Conservation (phyloP, 345 rosid species). For the Eucalyptus lansdowneana region DNA sequence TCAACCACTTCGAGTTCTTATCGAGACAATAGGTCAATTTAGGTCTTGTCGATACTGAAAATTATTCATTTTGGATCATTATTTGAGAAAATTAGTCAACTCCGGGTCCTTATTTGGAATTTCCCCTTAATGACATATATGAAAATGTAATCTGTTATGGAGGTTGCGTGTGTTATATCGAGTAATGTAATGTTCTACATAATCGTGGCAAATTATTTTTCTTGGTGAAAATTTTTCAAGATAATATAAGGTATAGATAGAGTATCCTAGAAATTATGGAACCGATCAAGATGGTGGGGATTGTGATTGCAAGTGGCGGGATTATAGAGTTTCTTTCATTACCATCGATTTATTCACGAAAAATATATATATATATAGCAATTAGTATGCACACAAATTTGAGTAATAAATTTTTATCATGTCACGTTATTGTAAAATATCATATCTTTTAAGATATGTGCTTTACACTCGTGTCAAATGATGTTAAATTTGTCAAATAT, state of each 20-base stretch:
- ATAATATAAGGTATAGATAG: not conserved
- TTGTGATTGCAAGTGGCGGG: not conserved
- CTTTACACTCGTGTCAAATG: accelerated
- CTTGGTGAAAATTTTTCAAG: not conserved
- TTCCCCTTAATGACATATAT: too few relatives aligned
- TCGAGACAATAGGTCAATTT: too few relatives aligned
- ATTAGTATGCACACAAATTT: not conserved
- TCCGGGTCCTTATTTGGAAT: too few relatives aligned
- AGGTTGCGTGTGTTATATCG: not conserved
- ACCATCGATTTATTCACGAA: not conserved
- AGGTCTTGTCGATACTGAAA: too few relatives aligned
- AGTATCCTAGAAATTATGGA: too few relatives aligned
- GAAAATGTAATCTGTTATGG: not conserved
- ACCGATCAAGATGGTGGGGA: not conserved
- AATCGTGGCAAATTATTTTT: too few relatives aligned
- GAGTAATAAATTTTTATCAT: too few relatives aligned
- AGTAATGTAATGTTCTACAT: accelerated
- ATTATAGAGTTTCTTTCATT: not conserved
- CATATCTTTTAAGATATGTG: not conserved
- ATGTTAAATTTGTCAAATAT: not conserved
- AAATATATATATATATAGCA: too few relatives aligned
- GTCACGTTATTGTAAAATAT: accelerated
- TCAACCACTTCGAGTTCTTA: too few relatives aligned
- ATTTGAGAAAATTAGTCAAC: too few relatives aligned
- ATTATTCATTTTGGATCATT: too few relatives aligned